Base-by-base conservation (phyloP, 208 protist species). In the Leptomonas pyrrhocoris region DNA sequence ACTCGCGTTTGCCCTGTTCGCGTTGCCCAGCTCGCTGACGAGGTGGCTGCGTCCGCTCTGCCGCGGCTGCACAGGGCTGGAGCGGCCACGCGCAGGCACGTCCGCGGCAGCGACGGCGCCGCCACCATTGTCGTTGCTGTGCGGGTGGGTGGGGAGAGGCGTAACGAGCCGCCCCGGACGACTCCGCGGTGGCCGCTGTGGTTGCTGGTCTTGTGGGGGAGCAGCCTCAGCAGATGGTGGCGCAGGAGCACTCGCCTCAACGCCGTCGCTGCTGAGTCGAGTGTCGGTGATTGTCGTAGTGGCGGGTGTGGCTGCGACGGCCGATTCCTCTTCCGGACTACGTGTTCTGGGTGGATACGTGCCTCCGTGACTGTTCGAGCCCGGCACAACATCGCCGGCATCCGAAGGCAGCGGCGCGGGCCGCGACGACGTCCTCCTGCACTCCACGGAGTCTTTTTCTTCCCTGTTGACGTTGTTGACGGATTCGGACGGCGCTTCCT, bases 161-260 rank as follows among this genome's bases (percentile, higher is more conserved):
- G 60, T 66, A 28, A 45, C 58, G 19, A 64, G 58, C 4, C 60
- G 60, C 1, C 31, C 21, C 0, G 60, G 2, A 19, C 60, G 60
- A n/a, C 60, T 30, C 46, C 38, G 31, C 45, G 60, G 60, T 21
- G 60, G 46, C 4, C 46, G 43, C 43, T 53, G 58, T 43, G 25
- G 58, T 16, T 64, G 58, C 40, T 38, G 58, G 12, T 50, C 27
- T 27, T 30, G 40, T 15, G 25, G 6, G 3, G 31, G 28, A 2
- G 18, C 28, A 1, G 31, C 31, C 5, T 31, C 21, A 7, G 36
- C 28, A 13, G 46, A 21, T 11, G 46, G 8, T 16, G 60, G 31
- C 31, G 46, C 43, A 27, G 58, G 43, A 0, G 58, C 12, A 28
- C 2, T 36, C 13, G 25, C 23, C 5, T 36, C 21, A 16, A 11